A percentile compares a stretch with the other conserved stretches of the same genome.
Evolutionary conservation across 345 rosid genomes (phyloP).

Genomic region (Eucalyptus caleyi): DNA sequence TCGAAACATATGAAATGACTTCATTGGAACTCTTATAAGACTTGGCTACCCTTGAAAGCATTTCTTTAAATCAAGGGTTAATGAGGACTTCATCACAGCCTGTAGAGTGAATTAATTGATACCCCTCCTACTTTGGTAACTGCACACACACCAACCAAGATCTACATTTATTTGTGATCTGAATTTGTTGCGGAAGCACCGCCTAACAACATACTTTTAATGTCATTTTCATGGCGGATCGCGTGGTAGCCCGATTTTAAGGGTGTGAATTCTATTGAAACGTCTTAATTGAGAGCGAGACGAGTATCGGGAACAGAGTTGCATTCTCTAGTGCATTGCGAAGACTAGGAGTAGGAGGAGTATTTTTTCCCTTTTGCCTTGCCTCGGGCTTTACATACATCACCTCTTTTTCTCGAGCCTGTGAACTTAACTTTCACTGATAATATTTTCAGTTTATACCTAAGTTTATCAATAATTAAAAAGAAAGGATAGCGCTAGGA

Average conservation of each 20-base stretch:
- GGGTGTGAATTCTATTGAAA: no score
- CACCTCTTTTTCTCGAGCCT: neutral
- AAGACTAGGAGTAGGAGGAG: neutral
- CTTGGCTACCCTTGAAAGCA: neutral
- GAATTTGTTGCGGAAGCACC: neutral
- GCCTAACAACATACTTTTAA: no score
- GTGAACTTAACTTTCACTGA: neutral
- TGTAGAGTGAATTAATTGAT: neutral
- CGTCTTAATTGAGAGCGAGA: neutral
- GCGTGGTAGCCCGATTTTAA: no score
- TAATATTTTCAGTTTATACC: neutral
- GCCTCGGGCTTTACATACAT: neutral
- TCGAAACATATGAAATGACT: neutral
- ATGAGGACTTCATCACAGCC: neutral
- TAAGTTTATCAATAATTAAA: neutral
- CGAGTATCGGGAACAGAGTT: neutral
- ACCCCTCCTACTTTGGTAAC: neutral
- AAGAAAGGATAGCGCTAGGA: neutral
- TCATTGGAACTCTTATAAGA: neutral
- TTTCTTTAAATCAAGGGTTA: neutral
- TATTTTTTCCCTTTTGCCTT: neutral
- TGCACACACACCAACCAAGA: neutral
- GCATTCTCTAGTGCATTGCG: neutral
- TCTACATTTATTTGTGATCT: neutral
- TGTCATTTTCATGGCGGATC: no score